These are phyloP conservation scores for Boletus hoseneyae DNA, from an alignment of 1,284 basidiomycete genomes.

Conservation along the genomic window DNA sequence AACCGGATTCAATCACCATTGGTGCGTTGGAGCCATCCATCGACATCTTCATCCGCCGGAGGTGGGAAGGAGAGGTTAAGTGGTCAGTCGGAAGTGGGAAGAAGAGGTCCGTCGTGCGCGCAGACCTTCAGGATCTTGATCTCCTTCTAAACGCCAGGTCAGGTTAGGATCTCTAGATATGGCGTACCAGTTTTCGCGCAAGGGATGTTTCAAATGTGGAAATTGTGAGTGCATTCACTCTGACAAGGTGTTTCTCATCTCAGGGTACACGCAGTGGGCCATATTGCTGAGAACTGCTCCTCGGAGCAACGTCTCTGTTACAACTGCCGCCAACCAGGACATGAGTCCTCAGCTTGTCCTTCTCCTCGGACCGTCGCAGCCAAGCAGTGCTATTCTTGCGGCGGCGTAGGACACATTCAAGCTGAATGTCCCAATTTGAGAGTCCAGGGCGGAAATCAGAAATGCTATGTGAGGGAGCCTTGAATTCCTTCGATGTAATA, in stretches of 20 bases:
- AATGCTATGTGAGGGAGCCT: constrained; percentile 72
- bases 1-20: constrained; percentile 18
- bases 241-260: constrained; percentile 19
- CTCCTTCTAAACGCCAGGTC: constrained; percentile 20
- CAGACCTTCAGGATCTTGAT: constrained; percentile 6
- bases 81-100: constrained; percentile 47
- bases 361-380: constrained; percentile 68
- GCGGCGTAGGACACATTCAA: constrained; percentile 72
- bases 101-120: constrained; percentile 30
- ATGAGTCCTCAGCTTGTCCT: constrained; percentile 86
- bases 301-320: constrained; percentile 87
- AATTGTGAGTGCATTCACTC: constrained; percentile 54
- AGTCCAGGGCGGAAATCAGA: constrained; percentile 61
- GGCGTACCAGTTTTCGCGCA: constrained; percentile 77
- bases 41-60: constrained; percentile 42
- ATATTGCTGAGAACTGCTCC: constrained; percentile 87
- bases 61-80: constrained; percentile 43
- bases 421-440: constrained; percentile 86
- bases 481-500: constrained; percentile 5
- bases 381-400: constrained; percentile 64
- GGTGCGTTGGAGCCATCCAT: constrained; percentile 30
- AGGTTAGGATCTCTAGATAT: constrained; percentile 42
- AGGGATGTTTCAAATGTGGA: constrained; percentile 85
- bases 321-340: constrained; percentile 88
- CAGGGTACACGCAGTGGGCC: constrained; percentile 60